Evolutionary conservation across 2,329 filamentous ascomycete species (phyloP).

Genomic region (Arthroderma sp.): DNA sequence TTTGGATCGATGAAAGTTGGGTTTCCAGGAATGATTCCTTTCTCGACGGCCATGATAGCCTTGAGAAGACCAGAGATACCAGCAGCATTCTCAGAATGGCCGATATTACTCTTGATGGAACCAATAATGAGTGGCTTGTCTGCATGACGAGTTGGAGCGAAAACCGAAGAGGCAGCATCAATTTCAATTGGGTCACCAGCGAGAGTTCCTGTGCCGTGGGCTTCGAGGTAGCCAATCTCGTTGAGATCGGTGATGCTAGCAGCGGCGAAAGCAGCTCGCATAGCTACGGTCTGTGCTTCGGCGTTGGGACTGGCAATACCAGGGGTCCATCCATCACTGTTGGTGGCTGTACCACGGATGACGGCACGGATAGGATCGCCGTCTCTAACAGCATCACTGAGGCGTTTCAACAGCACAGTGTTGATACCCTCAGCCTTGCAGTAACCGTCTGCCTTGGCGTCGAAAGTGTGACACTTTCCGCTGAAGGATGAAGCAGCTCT

Average conservation of each 20-base stretch:
- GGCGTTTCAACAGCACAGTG: constrained; percentile 26
- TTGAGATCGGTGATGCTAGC: constrained; percentile 11
- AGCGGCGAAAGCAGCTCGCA: constrained; percentile 13
- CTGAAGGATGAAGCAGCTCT: constrained; percentile 19
- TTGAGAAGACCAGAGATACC: constrained; percentile 22
- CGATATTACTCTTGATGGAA: constrained; percentile 23
- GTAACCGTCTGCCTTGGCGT: constrained; percentile 30
- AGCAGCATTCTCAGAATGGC: constrained; percentile 16
- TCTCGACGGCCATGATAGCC: constrained; percentile 16
- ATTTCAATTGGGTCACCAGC: constrained; percentile 22
- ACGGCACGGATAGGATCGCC: constrained; percentile 31
- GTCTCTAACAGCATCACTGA: constrained; percentile 27
- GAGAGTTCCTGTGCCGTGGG: constrained; percentile 27
- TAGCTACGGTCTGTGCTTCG: constrained; percentile 13
- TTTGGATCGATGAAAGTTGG: constrained; percentile 16
- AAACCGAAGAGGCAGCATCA: constrained; percentile 7
- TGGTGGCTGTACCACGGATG: constrained; percentile 25
- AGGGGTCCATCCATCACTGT: constrained; percentile 31
- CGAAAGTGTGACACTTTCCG: constrained; percentile 18
- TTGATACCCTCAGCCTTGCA: constrained; percentile 31
- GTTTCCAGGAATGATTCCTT: constrained; percentile 16
- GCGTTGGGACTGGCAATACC: constrained; percentile 17
- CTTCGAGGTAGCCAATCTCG: constrained; percentile 14
- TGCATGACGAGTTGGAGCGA: background rate
- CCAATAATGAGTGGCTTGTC: background rate